Evolutionary conservation across 2,329 filamentous ascomycete species (phyloP).

Genomic region (Xylariales sp.): DNA sequence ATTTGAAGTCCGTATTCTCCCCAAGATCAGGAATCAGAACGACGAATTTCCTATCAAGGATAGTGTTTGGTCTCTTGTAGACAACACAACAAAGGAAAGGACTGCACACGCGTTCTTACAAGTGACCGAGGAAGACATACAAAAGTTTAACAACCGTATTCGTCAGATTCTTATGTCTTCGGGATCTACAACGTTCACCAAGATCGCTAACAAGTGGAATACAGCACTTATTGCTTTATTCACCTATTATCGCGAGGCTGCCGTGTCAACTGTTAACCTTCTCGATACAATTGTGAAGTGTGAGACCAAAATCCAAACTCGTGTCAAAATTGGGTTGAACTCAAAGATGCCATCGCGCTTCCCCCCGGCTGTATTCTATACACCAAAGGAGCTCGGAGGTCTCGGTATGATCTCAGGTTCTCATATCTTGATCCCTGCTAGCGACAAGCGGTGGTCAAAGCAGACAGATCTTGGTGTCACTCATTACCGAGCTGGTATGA

Average conservation of each 20-base stretch:
- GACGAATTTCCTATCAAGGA: slow-evolving; percentile 98
- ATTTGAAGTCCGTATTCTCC: slow-evolving; percentile 95
- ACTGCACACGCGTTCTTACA: slow-evolving; percentile 98
- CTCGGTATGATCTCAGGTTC: slow-evolving; percentile 99
- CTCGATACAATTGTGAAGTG: slow-evolving; percentile 99
- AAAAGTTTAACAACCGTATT: slow-evolving; percentile 99
- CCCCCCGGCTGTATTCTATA: slow-evolving; percentile 98
- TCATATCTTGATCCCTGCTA: slow-evolving; percentile 96
- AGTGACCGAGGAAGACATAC: slow-evolving; percentile 96
- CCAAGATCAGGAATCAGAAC: slow-evolving; percentile 93
- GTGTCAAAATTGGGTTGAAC: slow-evolving; percentile 98
- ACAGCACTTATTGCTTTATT: slow-evolving; percentile 96
- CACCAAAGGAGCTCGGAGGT: slow-evolving; percentile 95
- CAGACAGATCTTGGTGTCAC: slow-evolving; percentile 98
- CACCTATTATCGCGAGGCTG: slow-evolving; percentile 98
- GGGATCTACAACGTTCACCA: slow-evolving; percentile 98
- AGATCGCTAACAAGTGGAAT: slow-evolving; percentile 99
- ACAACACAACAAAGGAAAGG: slow-evolving; percentile 95
- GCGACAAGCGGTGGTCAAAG: slow-evolving; percentile 98
- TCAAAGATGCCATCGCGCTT: slow-evolving; percentile 99
- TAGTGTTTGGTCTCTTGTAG: slow-evolving; percentile 96
- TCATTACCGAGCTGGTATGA: slow-evolving; percentile 97
- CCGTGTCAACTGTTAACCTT: slow-evolving; percentile 92
- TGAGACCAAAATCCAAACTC: slow-evolving; percentile 98
- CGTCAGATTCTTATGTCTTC: slow-evolving; percentile 99